Evolutionary conservation across 306 rosid species (phyloP), one percentile per base, ranked within the genome.

Genomic region (Quercus bicolor): DNA sequence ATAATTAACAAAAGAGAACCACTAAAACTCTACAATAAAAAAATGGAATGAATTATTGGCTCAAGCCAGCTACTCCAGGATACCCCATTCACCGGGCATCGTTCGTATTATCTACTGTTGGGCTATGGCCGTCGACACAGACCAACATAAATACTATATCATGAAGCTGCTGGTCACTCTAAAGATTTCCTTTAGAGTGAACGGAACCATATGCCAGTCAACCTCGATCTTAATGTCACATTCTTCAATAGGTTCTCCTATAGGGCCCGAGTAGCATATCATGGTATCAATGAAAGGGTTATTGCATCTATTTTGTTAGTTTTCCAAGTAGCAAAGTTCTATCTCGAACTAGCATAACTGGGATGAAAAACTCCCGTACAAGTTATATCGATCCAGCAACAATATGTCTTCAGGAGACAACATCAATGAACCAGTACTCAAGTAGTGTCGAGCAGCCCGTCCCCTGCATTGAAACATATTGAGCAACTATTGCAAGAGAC

Each of bases 381-480:
- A 74, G 40, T 85, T 89, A 70, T 82, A 79, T 73, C 85, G 89
- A 75, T 84, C 89, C 65, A 95, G 79, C 83, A 85, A 75, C 26
- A 82, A 84, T 82, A 95, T 86, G 74, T 91, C 90, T 77, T 92
- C 92, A 6, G 90, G 89, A 15, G 94, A 82, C 78, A 92, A 82
- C 86, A 79, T 66, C 78, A 78, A 72, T 54, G 37, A 54, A 68
- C 93, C 90, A 59, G 71, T 85, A 65, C 94, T 89, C 82, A 92
- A 84, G 88, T 95, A 88, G 84, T 95, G 97, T 56, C 75, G 89
- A 78, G 89, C 84, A 81, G 81, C 74, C 43, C 92, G 79, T 43
- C 73, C 80, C 86, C 97, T 95, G 86, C 85, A 78, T 83, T 72
- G 52, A 62, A 78, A 78, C 57, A 77, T 68, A 72, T 23, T 83